Evolutionary conservation across 177 flowering plant species (phyloP), one percentile per base, ranked within the genome.

Genomic region (Telopea speciosissima): DNA sequence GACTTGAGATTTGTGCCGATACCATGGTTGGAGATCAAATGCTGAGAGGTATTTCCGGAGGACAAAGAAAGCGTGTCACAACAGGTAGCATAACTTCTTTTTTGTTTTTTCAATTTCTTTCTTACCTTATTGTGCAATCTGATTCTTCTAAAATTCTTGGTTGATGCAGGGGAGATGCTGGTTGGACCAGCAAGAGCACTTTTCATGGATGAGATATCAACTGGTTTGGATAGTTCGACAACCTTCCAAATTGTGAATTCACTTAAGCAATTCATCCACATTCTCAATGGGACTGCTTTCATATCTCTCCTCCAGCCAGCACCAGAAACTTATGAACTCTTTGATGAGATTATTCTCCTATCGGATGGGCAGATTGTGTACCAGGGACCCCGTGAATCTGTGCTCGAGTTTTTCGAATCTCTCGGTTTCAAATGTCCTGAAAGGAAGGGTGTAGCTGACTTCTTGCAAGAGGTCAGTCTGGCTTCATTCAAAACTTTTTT

Each of bases 231-330:
- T 19, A 49, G 54, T 49, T 49, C 54, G 19, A 49, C 54, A 12
- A 79, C 84, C 14, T 81, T 36, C 61, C 84, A 83, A 31, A 81
- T 81, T 45, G 81, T 83, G 70, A 83, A 81, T 17, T 75, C 70
- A 0, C 21, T 83, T 19, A 56, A 40, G 49, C 78, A 81, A 24
- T 52, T n/a, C 24, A 45, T 63, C 23, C 81, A 75, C 65, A 75
- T 77, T 66, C 65, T 75, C 14, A 65, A 72, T 49, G 79, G 66
- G 54, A 75, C 75, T 24, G 68, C 66, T 6, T 31, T 80, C 64
- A 72, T 77, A 21, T 74, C 82, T 17, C 78, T 80, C 23, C 76
- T 80, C 62, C 80, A 80, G 75, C 82, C 80, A 12, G 78, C 80
- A 10, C 85, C 82, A 1, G 83, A 81, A 67, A 76, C 85, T 28